These are phyloP conservation scores for Mrakia gelida DNA, from an alignment of 768 basidiomycete genomes.

Conservation along the genomic window DNA sequence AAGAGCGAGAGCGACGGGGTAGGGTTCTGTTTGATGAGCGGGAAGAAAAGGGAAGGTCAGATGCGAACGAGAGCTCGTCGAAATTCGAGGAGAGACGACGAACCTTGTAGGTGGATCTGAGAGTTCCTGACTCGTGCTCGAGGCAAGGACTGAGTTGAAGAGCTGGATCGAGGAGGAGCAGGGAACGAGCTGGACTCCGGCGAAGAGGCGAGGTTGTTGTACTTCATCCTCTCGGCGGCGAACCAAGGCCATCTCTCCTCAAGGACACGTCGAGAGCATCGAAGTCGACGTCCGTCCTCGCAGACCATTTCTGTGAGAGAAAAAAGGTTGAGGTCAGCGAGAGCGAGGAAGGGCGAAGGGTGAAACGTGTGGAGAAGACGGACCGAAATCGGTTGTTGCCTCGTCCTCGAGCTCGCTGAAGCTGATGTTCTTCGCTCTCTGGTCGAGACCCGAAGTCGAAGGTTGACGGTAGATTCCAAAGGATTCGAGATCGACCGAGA, in stretches of 20 bases:
- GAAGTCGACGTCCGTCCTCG: constrained; percentile 78
- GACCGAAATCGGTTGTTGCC: constrained; percentile 69
- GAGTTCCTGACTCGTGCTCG: constrained; percentile 10
- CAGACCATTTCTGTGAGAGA: constrained; percentile 63
- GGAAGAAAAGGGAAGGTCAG: too few species aligned
- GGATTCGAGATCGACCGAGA: constrained; percentile 83
- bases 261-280: constrained; percentile 75
- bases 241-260: constrained; percentile 97
- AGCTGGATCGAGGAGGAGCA: background rate
- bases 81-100: background rate
- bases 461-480: constrained; percentile 92
- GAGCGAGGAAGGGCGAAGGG: background rate
- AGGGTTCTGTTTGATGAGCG: constrained; percentile 40
- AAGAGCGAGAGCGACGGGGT: constrained; percentile 79
- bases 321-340: background rate
- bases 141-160: background rate
- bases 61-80: background rate
- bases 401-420: constrained; percentile 76
- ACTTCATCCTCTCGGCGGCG: constrained; percentile 50
- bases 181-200: background rate
- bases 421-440: constrained; percentile 70
- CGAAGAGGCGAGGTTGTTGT: background rate
- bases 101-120: constrained; percentile 11
- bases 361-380: background rate
- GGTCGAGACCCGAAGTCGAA: constrained; percentile 55